Evolutionary conservation across 1,284 basidiomycete species (phyloP), one percentile per base, ranked within the genome.

Genomic region (Cryptococcus floricola): DNA sequence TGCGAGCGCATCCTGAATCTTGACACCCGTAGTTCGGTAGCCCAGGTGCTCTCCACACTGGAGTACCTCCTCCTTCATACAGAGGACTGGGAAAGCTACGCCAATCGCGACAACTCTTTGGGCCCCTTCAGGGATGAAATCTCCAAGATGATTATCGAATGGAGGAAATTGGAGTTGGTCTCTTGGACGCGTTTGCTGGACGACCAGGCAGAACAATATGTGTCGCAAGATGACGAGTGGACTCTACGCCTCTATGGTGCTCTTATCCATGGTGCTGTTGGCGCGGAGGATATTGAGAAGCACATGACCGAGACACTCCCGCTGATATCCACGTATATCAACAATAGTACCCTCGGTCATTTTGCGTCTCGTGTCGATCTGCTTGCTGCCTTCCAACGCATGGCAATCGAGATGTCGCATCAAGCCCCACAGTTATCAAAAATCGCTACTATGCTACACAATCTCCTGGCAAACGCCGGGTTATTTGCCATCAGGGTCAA

Each of bases 61-160:
- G 96, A 99, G 74, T 87, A 89, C 60, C 80, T 99, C 12, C 79
- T 98, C 2, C 69, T 87, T 44, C 90, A 96, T 62, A 91, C 87
- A 10, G 91, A 96, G 60, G 96, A 98, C 70, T 99, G 96, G 96
- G 92, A 98, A 73, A 87, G 87, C 66, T 98, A 90, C 66, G 88
- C 95, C 12, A 94, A 92, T 76, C 82, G 84, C 25, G 86, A 88
- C 48, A 97, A 94, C 68, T 87, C 86, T 25, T 82, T 99, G 57
- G 85, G 83, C 65, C 59, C 71, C 0, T 81, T 89, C 67, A 89
- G 87, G 57, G 81, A 85, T 27, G 80, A 80, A 12, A 77, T 97
- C 31, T 88, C 84, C 5, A 77, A 76, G 19, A 81, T 94, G 47
- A 89, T 98, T 52, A 85, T 98, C 48, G 83, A 85, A 27, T 98